Evolutionary conservation across 2,329 filamentous ascomycete genomes (phyloP).

Genomic region (Neofusicoccum umdonicola): DNA sequence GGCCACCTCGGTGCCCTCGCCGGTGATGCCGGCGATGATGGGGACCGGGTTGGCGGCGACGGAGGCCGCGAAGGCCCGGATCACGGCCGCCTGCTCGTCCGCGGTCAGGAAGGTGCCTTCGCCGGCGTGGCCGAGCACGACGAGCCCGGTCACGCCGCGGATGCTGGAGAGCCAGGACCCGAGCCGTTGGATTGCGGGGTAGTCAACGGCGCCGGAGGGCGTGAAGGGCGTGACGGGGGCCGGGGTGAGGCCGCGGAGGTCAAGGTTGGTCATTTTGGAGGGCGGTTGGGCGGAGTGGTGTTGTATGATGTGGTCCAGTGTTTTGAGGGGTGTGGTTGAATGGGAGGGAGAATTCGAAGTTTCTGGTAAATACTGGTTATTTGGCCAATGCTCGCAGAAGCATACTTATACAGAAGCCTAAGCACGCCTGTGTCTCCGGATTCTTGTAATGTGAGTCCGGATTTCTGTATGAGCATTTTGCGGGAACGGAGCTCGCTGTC

Average conservation of each 20-base stretch:
- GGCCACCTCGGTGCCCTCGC: conserved; percentile 53
- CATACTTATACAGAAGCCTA: too few relatives aligned
- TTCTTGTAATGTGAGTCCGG: too few relatives aligned
- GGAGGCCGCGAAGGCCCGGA: conserved; percentile 54
- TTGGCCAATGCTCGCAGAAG: too few relatives aligned
- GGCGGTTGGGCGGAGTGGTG: not conserved
- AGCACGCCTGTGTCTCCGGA: too few relatives aligned
- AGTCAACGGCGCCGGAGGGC: conserved; percentile 49
- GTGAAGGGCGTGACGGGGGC: conserved; percentile 55
- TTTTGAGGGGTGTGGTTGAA: not conserved
- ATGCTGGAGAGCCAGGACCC: conserved; percentile 55
- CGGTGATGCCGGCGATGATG: conserved; percentile 54
- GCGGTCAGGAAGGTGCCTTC: conserved; percentile 55
- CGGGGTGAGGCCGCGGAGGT: conserved; percentile 51
- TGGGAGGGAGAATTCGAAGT: not conserved
- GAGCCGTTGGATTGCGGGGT: conserved; percentile 52
- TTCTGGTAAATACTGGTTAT: not conserved
- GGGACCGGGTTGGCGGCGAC: conserved; percentile 48
- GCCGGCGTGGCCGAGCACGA: conserved; percentile 55
- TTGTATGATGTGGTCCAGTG: not conserved
- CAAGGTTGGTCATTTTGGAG: conserved; percentile 26
- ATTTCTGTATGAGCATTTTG: too few relatives aligned
- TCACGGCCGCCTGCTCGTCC: conserved; percentile 50
- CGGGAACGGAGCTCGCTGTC: too few relatives aligned
- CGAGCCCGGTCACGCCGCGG: conserved; percentile 51